Evolutionary conservation across 805 yeast species (phyloP), one percentile per base, ranked within the genome.

Genomic region (Ogataea methanolica): DNA sequence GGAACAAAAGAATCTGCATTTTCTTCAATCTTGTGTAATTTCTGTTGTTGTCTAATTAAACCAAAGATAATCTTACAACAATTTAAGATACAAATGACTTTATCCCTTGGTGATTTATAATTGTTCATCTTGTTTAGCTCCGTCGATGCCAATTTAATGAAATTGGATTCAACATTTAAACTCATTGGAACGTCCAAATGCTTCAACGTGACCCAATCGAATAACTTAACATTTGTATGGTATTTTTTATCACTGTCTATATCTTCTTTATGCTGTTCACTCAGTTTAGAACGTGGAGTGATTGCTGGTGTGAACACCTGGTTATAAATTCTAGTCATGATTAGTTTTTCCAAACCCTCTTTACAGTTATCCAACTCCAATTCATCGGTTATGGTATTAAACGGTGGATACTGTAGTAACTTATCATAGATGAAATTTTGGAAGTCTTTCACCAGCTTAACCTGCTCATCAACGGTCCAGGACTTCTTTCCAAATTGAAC

Each of bases 1-100:
- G 99, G 99, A n/a, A 94, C 76, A 65, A 94, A 94, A 36, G 87
- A 80, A 67, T 94, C 99, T 0, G 99, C 99, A 55, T 90, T 91
- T 56, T 87, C 92, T 49, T 82, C 85, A 45, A 81, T 74, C 43
- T 76, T 67, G 39, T 52, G 56, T 42, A 52, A 49, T 44, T 62
- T 66, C 46, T 61, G 66, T 43, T 66, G 65, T 50, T 82, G 87
- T 52, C 90, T 82, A 41, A 95, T 77, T 48, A 88, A 74, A 11
- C 96, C 95, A 71, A 90, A 91, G 6, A 95, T 84, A 19, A 94
- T 91, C 65, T 92, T 92, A 61, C 97, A 92, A 45, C 94, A 82
- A 67, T 94, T 95, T 52, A 94, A 73, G 3, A 94, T 74, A 63
- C 98, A 94, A 36, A 94, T 88, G 52, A 89, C 81, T 61, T 94